Percentiles rank a stretch among this genome's conserved stretches.
Conservation (phyloP, 805 yeast species). For the Metschnikowia dekortorum region DNA sequence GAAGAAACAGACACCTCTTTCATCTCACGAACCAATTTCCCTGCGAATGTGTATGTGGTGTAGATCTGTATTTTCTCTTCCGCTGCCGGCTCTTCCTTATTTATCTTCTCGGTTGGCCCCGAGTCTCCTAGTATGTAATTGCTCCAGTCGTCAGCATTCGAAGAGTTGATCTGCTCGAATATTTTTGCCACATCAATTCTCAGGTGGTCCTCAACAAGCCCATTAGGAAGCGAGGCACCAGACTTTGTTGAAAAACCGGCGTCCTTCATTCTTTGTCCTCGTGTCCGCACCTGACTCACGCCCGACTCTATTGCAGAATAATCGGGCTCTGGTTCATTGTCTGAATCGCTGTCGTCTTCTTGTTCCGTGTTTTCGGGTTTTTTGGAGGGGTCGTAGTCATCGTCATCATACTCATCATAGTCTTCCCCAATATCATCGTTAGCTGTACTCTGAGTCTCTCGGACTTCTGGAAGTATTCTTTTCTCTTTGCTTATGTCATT, state of each 20-base stretch:
- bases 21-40: conserved; percentile 71
- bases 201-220: conserved; percentile 16
- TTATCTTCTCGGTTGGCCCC: conserved; percentile 6
- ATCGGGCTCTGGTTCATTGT: conserved; percentile 17
- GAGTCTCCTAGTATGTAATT: conserved; percentile 7
- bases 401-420: conserved; percentile 55
- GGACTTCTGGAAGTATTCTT: not conserved
- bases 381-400: conserved; percentile 49
- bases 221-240: conserved; percentile 1
- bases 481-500: not conserved
- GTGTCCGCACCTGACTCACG: conserved; percentile 60
- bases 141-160: conserved; percentile 14
- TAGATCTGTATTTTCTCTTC: conserved; percentile 56
- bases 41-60: conserved; percentile 84
- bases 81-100: not conserved
- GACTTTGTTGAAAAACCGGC: not conserved
- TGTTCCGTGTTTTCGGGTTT: conserved; percentile 13
- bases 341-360: conserved; percentile 15
- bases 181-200: conserved; percentile 31
- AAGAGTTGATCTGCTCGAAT: conserved; percentile 19
- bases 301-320: conserved; percentile 52
- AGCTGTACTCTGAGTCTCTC: not conserved
- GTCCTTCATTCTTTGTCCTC: conserved; percentile 56
- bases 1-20: conserved; percentile 72
- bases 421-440: conserved; percentile 25